A percentile compares a stretch with the other conserved stretches of the same genome.
Conservation (phyloP, 1,139 yeast genomes). For the Saccharomyces uvarum region DNA sequence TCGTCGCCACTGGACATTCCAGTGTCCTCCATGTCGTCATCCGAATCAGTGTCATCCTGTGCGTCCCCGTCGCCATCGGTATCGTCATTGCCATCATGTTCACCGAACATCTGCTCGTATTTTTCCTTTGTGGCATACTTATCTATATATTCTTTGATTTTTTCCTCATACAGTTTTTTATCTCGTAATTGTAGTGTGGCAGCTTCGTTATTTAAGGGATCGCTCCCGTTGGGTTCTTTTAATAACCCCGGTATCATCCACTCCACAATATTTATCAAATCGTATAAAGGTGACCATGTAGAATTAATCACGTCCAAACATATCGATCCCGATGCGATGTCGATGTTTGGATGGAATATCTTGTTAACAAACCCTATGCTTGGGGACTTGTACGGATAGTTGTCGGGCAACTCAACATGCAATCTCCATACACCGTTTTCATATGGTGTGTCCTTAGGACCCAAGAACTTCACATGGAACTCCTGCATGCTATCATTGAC, state of each 20-base stretch:
- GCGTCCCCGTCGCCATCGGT: slow-evolving; percentile 37
- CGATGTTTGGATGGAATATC: slow-evolving; percentile 91
- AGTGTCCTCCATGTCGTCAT: slow-evolving; percentile 15
- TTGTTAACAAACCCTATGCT: slow-evolving; percentile 89
- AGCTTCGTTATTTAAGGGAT: slow-evolving; percentile 90
- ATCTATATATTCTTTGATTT: slow-evolving; percentile 65
- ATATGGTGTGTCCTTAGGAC: slow-evolving; percentile 85
- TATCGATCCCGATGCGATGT: slow-evolving; percentile 83
- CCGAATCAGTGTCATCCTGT: slow-evolving; percentile 21
- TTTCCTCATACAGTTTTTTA: slow-evolving; percentile 56
- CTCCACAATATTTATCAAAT: slow-evolving; percentile 81
- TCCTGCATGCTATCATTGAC: slow-evolving; percentile 88
- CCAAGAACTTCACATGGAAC: slow-evolving; percentile 76
- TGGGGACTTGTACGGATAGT: slow-evolving; percentile 92
- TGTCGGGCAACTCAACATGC: slow-evolving; percentile 90
- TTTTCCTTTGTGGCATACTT: slow-evolving; percentile 59
- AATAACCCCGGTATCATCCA: slow-evolving; percentile 87
- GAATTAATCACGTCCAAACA: slow-evolving; percentile 95
- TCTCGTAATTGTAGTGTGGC: slow-evolving; percentile 73
- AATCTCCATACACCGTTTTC: slow-evolving; percentile 88
- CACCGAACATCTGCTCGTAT: slow-evolving; percentile 38
- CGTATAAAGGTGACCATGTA: slow-evolving; percentile 98
- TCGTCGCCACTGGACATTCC: slow-evolving; percentile 21
- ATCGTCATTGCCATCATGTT: slow-evolving; percentile 42
- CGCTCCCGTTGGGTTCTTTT: slow-evolving; percentile 89